These are phyloP conservation scores for Aspergillus diversus DNA, from an alignment of 495 filamentous ascomycete genomes.

Conservation along the genomic window DNA sequence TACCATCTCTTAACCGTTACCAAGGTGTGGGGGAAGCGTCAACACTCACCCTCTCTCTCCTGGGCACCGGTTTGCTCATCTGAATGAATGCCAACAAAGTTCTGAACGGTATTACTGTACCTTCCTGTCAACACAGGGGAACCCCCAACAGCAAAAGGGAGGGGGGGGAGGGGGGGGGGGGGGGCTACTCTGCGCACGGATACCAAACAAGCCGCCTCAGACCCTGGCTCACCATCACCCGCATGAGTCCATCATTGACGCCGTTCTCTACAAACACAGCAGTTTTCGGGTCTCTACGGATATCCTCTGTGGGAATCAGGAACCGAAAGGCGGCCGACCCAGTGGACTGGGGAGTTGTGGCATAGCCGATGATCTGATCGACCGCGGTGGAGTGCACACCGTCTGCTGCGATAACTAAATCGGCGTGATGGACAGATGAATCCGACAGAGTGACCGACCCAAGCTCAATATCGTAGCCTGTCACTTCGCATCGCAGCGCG, in stretches of 20 bases:
- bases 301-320: conserved; percentile 24
- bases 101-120: conserved; percentile 42
- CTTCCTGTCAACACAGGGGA: neutral
- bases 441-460: conserved; percentile 40
- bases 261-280: neutral
- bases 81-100: conserved; percentile 47
- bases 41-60: conserved; percentile 19
- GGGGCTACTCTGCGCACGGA: conserved; percentile 30
- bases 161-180: no score
- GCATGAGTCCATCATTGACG: neutral
- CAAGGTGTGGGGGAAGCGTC: neutral
- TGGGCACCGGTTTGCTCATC: conserved; percentile 3
- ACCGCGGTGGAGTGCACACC: conserved; percentile 48
- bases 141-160: no score
- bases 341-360: conserved; percentile 4
- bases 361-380: conserved; percentile 24
- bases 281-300: conserved; percentile 7
- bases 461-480: conserved; percentile 32
- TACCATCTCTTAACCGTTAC: neutral
- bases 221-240: neutral
- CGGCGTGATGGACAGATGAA: conserved; percentile 34
- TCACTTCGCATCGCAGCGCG: neutral
- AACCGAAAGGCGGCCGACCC: conserved; percentile 33
- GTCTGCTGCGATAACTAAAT: conserved; percentile 55
- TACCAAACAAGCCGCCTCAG: conserved; percentile 39